Conservation (phyloP, 495 filamentous ascomycete species). For the Peziza echinospora region DNA sequence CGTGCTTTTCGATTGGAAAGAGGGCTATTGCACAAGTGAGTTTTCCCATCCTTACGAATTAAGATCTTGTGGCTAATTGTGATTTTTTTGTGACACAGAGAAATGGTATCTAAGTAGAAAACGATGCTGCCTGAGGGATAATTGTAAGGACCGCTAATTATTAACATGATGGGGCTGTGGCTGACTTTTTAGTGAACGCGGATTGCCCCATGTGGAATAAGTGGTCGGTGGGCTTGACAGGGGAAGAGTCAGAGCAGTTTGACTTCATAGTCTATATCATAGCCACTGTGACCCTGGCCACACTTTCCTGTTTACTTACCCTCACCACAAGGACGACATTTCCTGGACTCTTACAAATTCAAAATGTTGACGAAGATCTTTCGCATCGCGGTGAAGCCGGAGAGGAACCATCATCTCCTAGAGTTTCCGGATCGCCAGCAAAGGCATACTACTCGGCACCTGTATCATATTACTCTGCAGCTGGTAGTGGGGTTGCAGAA, state of each 20-base stretch:
- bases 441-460: conserved; percentile 28
- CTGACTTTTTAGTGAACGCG: conserved; percentile 12
- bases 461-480: conserved; percentile 87
- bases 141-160: too few relatives aligned
- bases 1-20: conserved; percentile 69
- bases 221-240: conserved; percentile 17
- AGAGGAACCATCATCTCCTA: conserved; percentile 6
- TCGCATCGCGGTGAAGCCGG: conserved; percentile 7
- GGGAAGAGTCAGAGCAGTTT: conserved; percentile 28
- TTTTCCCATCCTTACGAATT: conserved; percentile 1
- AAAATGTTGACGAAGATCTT: conserved; percentile 73
- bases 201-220: conserved; percentile 19
- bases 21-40: conserved; percentile 52
- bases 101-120: conserved; percentile 52
- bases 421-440: conserved; percentile 6
- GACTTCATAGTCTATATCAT: conserved; percentile 54
- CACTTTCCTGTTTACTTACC: conserved; percentile 54
- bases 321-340: conserved; percentile 77
- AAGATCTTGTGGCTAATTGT: conserved; percentile 2
- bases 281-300: conserved; percentile 49
- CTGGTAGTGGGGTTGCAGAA: conserved; percentile 90
- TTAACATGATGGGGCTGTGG: too few relatives aligned
- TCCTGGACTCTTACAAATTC: conserved; percentile 63
- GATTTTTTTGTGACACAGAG: conserved; percentile 15
- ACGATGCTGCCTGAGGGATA: conserved; percentile 49